A percentile compares a stretch with the other conserved stretches of the same genome.
These are phyloP conservation scores for Scheffersomyces cryptocercus DNA, from an alignment of 1,139 yeast genomes.

Conservation along the genomic window DNA sequence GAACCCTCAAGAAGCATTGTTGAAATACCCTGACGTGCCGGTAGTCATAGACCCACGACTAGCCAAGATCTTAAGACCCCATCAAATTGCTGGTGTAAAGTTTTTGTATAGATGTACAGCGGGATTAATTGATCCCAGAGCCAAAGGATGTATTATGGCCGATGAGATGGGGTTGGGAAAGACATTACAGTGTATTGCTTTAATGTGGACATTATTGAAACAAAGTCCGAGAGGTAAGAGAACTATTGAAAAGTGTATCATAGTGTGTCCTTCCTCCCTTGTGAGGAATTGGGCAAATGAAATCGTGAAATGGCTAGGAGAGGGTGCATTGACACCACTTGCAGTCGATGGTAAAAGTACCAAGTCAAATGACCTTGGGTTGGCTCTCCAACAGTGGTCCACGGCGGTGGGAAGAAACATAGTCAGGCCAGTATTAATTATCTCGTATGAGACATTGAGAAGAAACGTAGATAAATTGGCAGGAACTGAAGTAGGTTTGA, in stretches of 20 bases:
- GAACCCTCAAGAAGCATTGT: constrained; percentile 48
- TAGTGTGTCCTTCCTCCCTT: constrained; percentile 93
- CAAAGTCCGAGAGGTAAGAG: constrained; percentile 90
- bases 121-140: constrained; percentile 81
- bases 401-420: constrained; percentile 84
- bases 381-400: constrained; percentile 83
- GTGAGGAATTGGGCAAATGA: constrained; percentile 99
- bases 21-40: constrained; percentile 79
- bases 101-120: constrained; percentile 88
- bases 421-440: constrained; percentile 89
- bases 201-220: constrained; percentile 89
- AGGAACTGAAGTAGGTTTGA: constrained; percentile 80
- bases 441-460: constrained; percentile 93
- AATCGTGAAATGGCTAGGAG: constrained; percentile 93
- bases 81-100: constrained; percentile 94
- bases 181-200: constrained; percentile 87
- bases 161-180: constrained; percentile 99
- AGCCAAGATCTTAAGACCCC: constrained; percentile 86
- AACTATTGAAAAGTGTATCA: constrained; percentile 85
- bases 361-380: constrained; percentile 64
- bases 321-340: constrained; percentile 81
- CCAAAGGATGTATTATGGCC: constrained; percentile 98
- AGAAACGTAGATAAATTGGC: constrained; percentile 78
- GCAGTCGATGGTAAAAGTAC: constrained; percentile 90
- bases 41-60: constrained; percentile 93